phyloP scores from a whole-genome alignment of 2,329 filamentous ascomycete genomes.

The Colletotrichum falcatum region DNA sequence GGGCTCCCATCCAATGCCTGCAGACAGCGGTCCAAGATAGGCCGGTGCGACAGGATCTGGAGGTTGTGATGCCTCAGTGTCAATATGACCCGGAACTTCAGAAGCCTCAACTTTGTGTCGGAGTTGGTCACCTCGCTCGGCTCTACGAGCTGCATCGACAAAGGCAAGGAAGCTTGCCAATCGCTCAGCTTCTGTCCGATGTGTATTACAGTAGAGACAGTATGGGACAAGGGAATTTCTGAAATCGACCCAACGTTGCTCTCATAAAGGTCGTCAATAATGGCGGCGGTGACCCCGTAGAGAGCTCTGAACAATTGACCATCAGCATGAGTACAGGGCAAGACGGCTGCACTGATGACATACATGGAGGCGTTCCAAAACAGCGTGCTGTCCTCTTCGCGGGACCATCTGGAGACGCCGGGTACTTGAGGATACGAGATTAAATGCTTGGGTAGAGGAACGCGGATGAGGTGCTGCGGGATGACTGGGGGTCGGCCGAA shows the following conservation, averaged over 20 bases:
- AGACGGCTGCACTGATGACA: constrained; percentile 1
- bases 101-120: constrained; percentile 42
- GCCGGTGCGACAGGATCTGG: constrained; percentile 48
- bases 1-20: constrained; percentile 31
- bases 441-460: constrained; percentile 50
- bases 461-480: constrained; percentile 56
- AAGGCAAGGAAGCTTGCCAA: constrained; percentile 53
- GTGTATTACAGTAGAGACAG: constrained; percentile 51
- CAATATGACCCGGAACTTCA: constrained; percentile 55
- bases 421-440: constrained; percentile 1
- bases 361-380: constrained; percentile 53
- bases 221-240: constrained; percentile 44
- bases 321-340: constrained; percentile 2
- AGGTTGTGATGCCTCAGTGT: constrained; percentile 50
- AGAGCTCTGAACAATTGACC: constrained; percentile 44
- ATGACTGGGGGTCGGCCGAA: constrained; percentile 62
- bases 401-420: constrained; percentile 20
- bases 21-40: constrained; percentile 45
- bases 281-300: constrained; percentile 50
- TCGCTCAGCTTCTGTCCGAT: constrained; percentile 53
- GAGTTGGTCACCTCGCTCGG: constrained; percentile 44
- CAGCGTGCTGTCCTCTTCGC: constrained; percentile 29
- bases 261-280: constrained; percentile 57
- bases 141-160: constrained; percentile 44
- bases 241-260: constrained; percentile 55